These are phyloP conservation scores for Boletus fagicola DNA, from an alignment of 768 basidiomycete species.

Conservation along the genomic window DNA sequence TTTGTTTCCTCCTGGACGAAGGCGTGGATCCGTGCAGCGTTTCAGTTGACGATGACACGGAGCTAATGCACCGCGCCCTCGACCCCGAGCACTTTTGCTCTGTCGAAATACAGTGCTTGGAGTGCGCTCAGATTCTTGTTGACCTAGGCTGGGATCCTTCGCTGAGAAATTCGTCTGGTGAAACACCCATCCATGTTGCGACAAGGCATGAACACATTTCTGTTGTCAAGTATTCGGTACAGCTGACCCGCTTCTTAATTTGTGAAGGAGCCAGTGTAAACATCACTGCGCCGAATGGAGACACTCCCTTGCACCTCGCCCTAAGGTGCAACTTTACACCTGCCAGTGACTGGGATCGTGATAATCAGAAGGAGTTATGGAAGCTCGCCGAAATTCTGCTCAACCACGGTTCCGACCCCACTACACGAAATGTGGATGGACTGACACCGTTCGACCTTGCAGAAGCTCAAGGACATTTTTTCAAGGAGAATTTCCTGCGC, in stretches of 20 bases:
- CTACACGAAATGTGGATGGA: not conserved
- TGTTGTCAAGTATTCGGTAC: not conserved
- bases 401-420: not conserved
- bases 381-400: not conserved
- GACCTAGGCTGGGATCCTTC: conserved; percentile 1
- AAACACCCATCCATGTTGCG: not conserved
- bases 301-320: not conserved
- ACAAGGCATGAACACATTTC: not conserved
- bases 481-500: not conserved
- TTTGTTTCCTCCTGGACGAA: not conserved
- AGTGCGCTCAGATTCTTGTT: not conserved
- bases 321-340: not conserved
- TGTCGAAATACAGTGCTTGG: not conserved
- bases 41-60: not conserved
- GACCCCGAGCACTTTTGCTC: no score
- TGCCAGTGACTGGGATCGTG: accelerated
- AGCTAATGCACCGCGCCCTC: not conserved
- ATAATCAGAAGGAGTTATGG: not conserved
- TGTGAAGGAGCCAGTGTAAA: not conserved
- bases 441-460: not conserved
- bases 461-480: not conserved
- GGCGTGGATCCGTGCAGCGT: not conserved
- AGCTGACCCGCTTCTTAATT: not conserved
- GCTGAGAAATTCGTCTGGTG: not conserved
- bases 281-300: not conserved